Percentiles rank a stretch among this genome's conserved stretches.
phyloP scores from a whole-genome alignment of 768 basidiomycete species.

The Lactarius pseudohatsudake region DNA sequence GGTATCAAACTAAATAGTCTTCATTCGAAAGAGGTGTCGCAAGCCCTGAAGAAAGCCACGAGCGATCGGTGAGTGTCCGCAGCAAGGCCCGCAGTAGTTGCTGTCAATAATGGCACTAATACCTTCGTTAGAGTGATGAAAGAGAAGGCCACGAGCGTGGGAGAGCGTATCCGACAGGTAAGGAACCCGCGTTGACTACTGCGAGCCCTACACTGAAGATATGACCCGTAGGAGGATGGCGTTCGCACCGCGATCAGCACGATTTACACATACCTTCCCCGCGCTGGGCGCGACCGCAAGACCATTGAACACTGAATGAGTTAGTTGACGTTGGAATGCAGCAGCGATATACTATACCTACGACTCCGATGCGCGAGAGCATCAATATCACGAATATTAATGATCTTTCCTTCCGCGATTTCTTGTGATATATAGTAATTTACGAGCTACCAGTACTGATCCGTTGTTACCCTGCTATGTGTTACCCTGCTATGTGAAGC shows the following conservation, averaged over 20 bases:
- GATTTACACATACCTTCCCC: conserved; percentile 53
- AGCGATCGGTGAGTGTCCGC: conserved; percentile 44
- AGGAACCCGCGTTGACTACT: conserved; percentile 16
- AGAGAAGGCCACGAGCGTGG: conserved; percentile 53
- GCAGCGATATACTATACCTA: not conserved
- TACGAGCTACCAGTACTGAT: not conserved
- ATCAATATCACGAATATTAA: not conserved
- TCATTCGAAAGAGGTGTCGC: conserved; percentile 47
- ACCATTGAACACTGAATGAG: conserved; percentile 17
- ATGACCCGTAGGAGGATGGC: conserved; percentile 51
- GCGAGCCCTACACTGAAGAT: conserved; percentile 2
- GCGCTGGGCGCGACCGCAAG: conserved; percentile 36
- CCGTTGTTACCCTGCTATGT: not conserved
- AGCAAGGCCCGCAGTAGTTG: conserved; percentile 27
- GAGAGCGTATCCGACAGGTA: conserved; percentile 44
- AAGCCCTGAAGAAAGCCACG: conserved; percentile 58
- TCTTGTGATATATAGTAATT: not conserved
- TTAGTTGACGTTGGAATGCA: not conserved
- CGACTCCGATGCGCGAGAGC: not conserved
- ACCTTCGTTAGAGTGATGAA: conserved; percentile 49
- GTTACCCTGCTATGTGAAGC: not conserved
- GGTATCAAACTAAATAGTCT: conserved; percentile 54
- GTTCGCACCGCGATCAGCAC: conserved; percentile 53
- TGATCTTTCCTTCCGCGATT: not conserved
- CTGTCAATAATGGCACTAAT: not conserved